Conservation (phyloP, 2,329 filamentous ascomycete species). For the Aspergillus calidoustus region DNA sequence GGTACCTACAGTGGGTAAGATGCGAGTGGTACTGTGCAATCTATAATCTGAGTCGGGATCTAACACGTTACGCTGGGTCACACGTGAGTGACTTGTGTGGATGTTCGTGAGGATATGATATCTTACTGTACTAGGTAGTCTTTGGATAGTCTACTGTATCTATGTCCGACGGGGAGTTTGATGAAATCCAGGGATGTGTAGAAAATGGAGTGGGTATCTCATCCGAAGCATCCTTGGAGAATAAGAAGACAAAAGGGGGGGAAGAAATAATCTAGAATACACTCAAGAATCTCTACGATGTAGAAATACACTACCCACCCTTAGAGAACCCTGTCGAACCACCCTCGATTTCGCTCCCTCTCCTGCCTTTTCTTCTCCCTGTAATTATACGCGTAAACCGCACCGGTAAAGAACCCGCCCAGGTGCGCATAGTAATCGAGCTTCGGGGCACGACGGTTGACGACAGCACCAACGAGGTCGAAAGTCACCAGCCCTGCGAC, state of each 20-base stretch:
- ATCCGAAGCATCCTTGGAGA: background rate
- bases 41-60: no score
- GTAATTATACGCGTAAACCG: constrained; percentile 26
- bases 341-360: constrained; percentile 21
- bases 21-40: no score
- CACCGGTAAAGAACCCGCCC: constrained; percentile 46
- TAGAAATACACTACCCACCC: background rate
- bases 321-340: constrained; percentile 19
- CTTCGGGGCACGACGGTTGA: constrained; percentile 34
- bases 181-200: background rate
- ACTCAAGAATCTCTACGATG: background rate
- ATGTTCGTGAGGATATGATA: no score
- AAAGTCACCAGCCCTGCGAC: constrained; percentile 41
- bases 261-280: background rate
- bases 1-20: no score
- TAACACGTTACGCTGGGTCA: no score
- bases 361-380: constrained; percentile 19
- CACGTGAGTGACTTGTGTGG: no score
- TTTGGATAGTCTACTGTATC: no score
- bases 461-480: constrained; percentile 41
- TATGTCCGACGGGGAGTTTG: no score
- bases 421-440: constrained; percentile 50
- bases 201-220: background rate
- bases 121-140: no score
- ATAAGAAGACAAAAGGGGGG: background rate